phyloP scores from a whole-genome alignment of 768 basidiomycete genomes.

The Mycena indigotica region DNA sequence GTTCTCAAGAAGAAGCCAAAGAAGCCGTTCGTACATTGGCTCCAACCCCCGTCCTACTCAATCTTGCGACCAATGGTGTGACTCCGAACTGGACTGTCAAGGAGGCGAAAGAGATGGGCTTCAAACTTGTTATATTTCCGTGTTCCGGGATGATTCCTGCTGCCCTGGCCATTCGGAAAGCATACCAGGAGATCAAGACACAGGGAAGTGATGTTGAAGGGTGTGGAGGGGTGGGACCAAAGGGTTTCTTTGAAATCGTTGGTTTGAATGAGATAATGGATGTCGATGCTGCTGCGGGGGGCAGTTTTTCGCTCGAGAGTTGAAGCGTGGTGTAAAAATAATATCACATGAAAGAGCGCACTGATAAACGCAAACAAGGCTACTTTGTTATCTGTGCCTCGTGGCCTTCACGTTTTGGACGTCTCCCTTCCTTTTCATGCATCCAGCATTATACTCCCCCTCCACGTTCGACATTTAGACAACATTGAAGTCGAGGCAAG shows the following conservation, averaged over 20 bases:
- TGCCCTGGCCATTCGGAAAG: constrained; percentile 43
- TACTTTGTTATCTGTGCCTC: background rate
- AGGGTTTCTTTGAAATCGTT: constrained; percentile 45
- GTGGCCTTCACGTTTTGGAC: background rate
- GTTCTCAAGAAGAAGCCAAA: constrained; percentile 40
- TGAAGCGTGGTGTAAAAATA: no score
- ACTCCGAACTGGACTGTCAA: constrained; percentile 46
- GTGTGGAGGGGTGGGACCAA: constrained; percentile 40
- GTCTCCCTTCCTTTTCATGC: background rate
- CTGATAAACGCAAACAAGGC: background rate
- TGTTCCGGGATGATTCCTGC: constrained; percentile 46
- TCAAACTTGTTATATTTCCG: constrained; percentile 45
- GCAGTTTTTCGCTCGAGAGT: background rate
- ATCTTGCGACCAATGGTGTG: constrained; percentile 45
- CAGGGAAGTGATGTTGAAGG: constrained; percentile 42
- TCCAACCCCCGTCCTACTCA: constrained; percentile 45
- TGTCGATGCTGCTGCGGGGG: background rate
- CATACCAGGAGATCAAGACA: constrained; percentile 43
- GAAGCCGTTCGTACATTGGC: constrained; percentile 30
- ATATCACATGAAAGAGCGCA: background rate
- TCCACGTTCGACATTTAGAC: no score
- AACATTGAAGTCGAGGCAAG: no score
- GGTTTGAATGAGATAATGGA: constrained; percentile 25
- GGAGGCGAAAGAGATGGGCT: constrained; percentile 43
- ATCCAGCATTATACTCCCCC: no score